Evolutionary conservation across 2,329 filamentous ascomycete genomes (phyloP).

Genomic region (Talaromyces sp.): DNA sequence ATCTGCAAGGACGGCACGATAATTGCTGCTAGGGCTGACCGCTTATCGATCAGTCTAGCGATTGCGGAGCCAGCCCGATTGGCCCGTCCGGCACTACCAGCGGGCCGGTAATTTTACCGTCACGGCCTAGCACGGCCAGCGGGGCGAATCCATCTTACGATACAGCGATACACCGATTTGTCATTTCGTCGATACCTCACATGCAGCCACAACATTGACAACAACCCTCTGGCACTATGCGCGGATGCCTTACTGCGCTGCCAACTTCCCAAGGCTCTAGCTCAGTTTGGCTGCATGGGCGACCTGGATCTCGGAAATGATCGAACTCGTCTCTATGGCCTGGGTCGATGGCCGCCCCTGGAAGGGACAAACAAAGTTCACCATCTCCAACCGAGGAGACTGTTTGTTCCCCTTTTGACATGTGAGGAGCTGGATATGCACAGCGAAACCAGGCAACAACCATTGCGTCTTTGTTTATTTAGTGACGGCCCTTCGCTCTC

Average conservation of each 20-base stretch:
- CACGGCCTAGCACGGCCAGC: background rate
- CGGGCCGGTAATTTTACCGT: background rate
- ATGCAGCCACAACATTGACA: background rate
- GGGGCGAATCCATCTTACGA: background rate
- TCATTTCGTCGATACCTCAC: background rate
- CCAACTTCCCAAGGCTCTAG: background rate
- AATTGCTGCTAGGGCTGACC: background rate
- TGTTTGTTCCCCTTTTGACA: background rate
- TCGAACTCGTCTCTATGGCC: background rate
- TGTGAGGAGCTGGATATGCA: background rate
- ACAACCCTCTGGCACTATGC: background rate
- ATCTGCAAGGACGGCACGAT: background rate
- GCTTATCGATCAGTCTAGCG: background rate
- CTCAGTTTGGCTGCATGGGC: background rate
- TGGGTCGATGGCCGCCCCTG: background rate
- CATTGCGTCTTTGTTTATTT: background rate
- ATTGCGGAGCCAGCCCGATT: background rate
- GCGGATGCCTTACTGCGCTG: background rate
- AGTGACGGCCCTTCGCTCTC: conserved; percentile 1
- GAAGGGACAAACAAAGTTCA: background rate
- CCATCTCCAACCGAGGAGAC: background rate
- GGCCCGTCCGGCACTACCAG: background rate
- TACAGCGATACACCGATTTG: background rate
- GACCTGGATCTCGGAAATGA: background rate
- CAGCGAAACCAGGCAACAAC: background rate